Conservation (phyloP, 805 yeast species). For the Schwanniomyces yamadae region DNA sequence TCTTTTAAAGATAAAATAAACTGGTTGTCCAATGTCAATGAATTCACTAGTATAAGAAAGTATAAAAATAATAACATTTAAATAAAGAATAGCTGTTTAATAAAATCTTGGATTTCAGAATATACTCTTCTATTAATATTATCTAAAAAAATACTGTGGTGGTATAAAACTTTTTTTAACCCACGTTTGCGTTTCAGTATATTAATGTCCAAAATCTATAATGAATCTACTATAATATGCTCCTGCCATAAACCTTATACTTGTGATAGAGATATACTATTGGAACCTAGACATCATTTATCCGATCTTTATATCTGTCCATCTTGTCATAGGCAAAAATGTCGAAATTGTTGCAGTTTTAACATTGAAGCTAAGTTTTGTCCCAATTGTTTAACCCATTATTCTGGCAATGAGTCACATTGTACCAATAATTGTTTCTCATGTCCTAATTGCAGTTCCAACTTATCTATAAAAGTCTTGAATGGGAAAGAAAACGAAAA, state of each 20-base stretch:
- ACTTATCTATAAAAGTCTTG: conserved; percentile 21
- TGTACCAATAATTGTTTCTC: conserved; percentile 41
- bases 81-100: background rate
- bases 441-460: conserved; percentile 36
- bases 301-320: conserved; percentile 37
- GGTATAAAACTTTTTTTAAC: background rate
- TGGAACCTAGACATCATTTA: conserved; percentile 11
- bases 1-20: background rate
- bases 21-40: background rate
- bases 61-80: background rate
- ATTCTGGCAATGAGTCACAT: conserved; percentile 19
- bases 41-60: background rate
- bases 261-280: background rate
- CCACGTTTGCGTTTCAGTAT: background rate
- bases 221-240: conserved; percentile 11
- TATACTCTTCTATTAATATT: background rate
- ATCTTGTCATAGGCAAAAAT: conserved; percentile 30
- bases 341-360: conserved; percentile 25
- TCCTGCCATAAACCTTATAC: conserved; percentile 2
- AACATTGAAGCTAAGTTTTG: conserved; percentile 33
- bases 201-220: conserved; percentile 24
- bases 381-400: conserved; percentile 36
- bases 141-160: background rate
- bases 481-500: conserved; percentile 11
- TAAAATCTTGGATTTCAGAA: background rate